Evolutionary conservation across 371 early-diverging fungal genomes (phyloP).

Genomic region (Polyrhizophydium stewartii): DNA sequence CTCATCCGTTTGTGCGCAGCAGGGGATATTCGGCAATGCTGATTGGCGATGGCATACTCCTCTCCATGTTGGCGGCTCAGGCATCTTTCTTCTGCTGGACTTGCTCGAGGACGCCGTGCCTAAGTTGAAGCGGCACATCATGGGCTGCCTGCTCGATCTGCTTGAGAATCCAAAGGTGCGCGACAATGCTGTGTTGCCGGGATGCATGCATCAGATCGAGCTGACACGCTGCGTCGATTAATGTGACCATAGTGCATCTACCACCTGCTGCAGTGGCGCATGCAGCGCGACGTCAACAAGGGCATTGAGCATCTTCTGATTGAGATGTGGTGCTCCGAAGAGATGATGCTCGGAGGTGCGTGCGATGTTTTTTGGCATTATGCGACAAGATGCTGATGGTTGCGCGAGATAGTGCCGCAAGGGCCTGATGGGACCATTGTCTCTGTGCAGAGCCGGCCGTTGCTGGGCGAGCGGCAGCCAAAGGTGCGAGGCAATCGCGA

Average conservation of each 20-base stretch:
- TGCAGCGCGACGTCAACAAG: conserved; percentile 9
- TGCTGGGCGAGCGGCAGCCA: conserved; percentile 15
- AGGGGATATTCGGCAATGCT: background rate
- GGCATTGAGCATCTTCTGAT: conserved; percentile 29
- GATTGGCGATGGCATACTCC: background rate
- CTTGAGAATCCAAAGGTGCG: conserved; percentile 38
- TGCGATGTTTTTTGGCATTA: background rate
- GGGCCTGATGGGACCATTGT: conserved; percentile 22
- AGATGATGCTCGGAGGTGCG: conserved; percentile 23
- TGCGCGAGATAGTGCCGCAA: conserved; percentile 13
- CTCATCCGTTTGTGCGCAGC: background rate
- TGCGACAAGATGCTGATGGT: background rate
- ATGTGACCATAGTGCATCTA: conserved; percentile 20
- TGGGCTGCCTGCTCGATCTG: conserved; percentile 36
- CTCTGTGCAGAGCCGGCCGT: conserved; percentile 20
- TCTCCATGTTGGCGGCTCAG: conserved; percentile 10
- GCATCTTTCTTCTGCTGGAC: conserved; percentile 34
- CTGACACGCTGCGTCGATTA: background rate
- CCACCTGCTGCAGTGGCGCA: conserved; percentile 35
- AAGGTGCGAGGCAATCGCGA: background rate
- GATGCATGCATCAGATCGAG: background rate
- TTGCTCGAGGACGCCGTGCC: conserved; percentile 17
- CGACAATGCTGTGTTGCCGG: background rate
- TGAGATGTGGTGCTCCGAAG: conserved; percentile 32
- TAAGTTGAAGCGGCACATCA: conserved; percentile 22